These are phyloP conservation scores for Ceratocystis huliohia DNA, from an alignment of 2,329 filamentous ascomycete genomes.

Conservation along the genomic window DNA sequence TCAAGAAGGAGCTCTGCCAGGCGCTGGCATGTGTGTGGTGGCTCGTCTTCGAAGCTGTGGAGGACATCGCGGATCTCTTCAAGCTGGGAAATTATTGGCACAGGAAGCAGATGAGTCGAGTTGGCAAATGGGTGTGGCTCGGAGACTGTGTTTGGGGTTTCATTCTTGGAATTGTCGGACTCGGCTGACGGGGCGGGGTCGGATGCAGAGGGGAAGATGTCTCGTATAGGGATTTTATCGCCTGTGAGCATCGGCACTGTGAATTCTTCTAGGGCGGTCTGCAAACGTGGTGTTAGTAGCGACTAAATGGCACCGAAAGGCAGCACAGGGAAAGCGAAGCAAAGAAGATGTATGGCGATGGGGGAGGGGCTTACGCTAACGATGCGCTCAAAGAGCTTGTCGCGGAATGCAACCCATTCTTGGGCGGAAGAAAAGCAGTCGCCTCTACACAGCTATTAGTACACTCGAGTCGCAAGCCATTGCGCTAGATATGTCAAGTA, in stretches of 20 bases:
- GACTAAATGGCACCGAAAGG: not conserved
- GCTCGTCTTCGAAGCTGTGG: conserved; percentile 55
- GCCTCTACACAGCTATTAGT: conserved; percentile 1
- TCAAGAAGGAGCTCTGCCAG: conserved; percentile 72
- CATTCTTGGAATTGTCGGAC: conserved; percentile 28
- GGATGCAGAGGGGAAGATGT: conserved; percentile 10
- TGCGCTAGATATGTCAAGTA: not conserved
- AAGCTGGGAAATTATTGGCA: conserved; percentile 50
- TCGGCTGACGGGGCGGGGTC: conserved; percentile 26
- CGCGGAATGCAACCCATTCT: conserved; percentile 17
- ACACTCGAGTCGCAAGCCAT: not conserved
- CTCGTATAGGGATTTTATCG: conserved; percentile 14
- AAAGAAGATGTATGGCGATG: not conserved
- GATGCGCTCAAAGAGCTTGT: conserved; percentile 18
- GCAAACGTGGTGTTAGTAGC: not conserved
- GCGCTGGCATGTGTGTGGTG: conserved; percentile 86
- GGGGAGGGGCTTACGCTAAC: conserved; percentile 7
- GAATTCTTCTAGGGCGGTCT: conserved; percentile 17
- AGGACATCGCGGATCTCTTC: conserved; percentile 49
- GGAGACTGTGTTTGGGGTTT: conserved; percentile 13
- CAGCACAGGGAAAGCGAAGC: not conserved
- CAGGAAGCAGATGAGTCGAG: conserved; percentile 42
- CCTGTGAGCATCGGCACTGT: conserved; percentile 14
- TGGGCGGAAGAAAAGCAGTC: conserved; percentile 10
- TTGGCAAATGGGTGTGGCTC: conserved; percentile 22